These are phyloP conservation scores for Citrus sinensis DNA, from an alignment of 345 rosid genomes.

Conservation along the genomic window DNA sequence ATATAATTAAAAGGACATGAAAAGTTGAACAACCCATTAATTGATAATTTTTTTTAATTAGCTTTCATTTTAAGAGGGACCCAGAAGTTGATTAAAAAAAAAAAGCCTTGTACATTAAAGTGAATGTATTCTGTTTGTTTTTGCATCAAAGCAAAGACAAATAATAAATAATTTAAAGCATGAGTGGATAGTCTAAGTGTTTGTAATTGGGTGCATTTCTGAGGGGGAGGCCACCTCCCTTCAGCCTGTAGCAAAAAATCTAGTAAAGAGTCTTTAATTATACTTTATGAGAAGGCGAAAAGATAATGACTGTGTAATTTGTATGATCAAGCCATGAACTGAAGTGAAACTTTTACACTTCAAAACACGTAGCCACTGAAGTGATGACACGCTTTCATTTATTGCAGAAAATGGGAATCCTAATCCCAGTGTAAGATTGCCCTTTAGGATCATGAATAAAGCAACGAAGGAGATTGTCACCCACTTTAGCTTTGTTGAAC, in stretches of 20 bases:
- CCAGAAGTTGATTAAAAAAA: neutral
- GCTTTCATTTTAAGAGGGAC: neutral
- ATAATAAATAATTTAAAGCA: neutral
- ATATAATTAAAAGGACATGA: neutral
- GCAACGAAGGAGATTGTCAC: neutral
- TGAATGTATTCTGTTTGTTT: conserved; percentile 19
- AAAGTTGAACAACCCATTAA: neutral
- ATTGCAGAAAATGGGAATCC: conserved; percentile 15
- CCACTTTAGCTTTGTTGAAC: neutral
- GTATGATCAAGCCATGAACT: neutral
- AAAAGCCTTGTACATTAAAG: neutral
- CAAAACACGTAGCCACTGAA: conserved; percentile 4
- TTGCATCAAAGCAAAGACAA: conserved; percentile 4
- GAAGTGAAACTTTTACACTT: conserved; percentile 15
- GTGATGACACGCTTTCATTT: conserved; percentile 10
- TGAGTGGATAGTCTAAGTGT: conserved; percentile 26
- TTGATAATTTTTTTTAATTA: no score
- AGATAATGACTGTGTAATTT: neutral
- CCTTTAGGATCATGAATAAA: neutral
- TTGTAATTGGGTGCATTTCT: conserved; percentile 34
- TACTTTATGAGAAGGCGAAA: neutral
- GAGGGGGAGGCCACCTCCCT: conserved; percentile 28
- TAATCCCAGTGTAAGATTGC: neutral
- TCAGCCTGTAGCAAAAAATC: neutral
- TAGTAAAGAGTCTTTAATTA: neutral